Conservation (phyloP, 768 basidiomycete genomes). For the Pisolithus tinctorius region DNA sequence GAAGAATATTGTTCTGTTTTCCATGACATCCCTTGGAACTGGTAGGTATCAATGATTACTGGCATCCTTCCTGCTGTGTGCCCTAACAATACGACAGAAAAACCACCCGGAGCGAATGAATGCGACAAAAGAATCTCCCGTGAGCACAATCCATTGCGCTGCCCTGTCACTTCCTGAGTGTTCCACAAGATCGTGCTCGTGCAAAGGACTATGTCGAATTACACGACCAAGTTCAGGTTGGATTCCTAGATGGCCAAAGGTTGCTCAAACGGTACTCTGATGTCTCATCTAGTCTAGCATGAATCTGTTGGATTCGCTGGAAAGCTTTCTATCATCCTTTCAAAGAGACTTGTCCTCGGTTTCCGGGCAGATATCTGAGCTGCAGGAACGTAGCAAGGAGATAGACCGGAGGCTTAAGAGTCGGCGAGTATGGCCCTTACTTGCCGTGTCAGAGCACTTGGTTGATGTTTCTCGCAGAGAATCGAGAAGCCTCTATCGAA, state of each 20-base stretch:
- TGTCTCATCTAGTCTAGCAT: constrained; percentile 64
- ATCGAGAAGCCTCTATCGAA: constrained; percentile 84
- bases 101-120: not conserved
- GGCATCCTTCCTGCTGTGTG: not conserved
- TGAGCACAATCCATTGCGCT: constrained; percentile 7
- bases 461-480: constrained; percentile 43
- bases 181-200: constrained; percentile 27
- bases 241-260: constrained; percentile 1
- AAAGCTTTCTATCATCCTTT: constrained; percentile 90
- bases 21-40: too few species aligned
- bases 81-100: not conserved
- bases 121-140: constrained; percentile 3
- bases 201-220: constrained; percentile 75
- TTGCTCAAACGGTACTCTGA: constrained; percentile 1
- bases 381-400: constrained; percentile 84
- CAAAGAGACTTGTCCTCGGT: constrained; percentile 92
- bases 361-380: constrained; percentile 92
- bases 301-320: constrained; percentile 76
- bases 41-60: too few species aligned
- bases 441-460: not conserved
- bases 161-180: not conserved
- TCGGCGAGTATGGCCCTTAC: constrained; percentile 55
- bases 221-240: constrained; percentile 86
- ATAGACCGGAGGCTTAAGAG: constrained; percentile 85
- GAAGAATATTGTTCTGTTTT: too few species aligned